Evolutionary conservation across 2,329 filamentous ascomycete species (phyloP).

Genomic region (Pseudomassariella vexata): DNA sequence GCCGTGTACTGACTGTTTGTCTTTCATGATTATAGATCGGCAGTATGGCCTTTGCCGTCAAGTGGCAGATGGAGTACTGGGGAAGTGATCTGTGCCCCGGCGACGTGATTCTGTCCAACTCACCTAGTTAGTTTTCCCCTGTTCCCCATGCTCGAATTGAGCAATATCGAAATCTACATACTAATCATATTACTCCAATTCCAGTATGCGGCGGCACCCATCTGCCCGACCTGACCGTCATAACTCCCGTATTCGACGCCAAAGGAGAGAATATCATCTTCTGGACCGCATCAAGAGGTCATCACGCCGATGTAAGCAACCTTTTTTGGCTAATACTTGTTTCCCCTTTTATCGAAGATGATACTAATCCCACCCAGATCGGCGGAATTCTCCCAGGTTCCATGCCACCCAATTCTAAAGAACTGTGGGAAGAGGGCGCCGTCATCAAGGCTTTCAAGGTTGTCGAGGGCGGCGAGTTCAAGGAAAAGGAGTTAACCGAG

Average conservation of each 20-base stretch:
- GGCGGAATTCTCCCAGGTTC: conserved; percentile 41
- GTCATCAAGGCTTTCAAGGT: conserved; percentile 63
- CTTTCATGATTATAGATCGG: conserved; percentile 5
- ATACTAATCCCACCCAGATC: conserved; percentile 19
- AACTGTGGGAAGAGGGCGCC: conserved; percentile 60
- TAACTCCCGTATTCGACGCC: conserved; percentile 28
- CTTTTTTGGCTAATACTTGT: too few species aligned
- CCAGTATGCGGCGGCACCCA: conserved; percentile 30
- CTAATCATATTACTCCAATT: too few species aligned
- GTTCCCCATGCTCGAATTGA: too few species aligned
- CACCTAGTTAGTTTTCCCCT: conserved; percentile 1
- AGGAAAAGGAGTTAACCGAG: conserved; percentile 69
- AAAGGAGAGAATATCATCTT: conserved; percentile 17
- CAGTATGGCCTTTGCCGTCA: conserved; percentile 8
- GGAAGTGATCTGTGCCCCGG: conserved; percentile 5
- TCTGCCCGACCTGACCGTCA: conserved; percentile 31
- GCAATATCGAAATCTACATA: too few species aligned
- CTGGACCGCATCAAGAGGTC: conserved; percentile 61
- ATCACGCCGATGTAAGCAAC: conserved; percentile 73
- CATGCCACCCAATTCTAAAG: conserved; percentile 72
- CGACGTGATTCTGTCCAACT: conserved; percentile 8
- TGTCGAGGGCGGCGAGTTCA: conserved; percentile 70
- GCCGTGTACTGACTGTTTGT: too few species aligned
- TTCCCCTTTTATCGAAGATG: conserved; percentile 24
- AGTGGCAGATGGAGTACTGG: conserved; percentile 9